Evolutionary conservation across 352 stramenopile species (phyloP).

Genomic region (Elongisporangium anandrum): DNA sequence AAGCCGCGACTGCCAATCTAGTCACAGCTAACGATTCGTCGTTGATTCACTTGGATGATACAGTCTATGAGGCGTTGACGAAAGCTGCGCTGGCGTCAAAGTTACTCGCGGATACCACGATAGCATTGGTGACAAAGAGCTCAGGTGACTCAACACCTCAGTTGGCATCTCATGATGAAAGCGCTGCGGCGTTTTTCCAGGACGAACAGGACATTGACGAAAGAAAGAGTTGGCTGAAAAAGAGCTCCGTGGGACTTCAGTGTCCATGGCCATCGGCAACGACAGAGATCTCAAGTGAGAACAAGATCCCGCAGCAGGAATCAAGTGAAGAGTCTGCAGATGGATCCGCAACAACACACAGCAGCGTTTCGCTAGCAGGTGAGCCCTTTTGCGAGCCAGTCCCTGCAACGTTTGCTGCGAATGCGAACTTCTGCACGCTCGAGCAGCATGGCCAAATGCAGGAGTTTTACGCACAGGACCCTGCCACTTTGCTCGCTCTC

Average conservation of each 20-base stretch:
- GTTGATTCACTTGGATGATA: slow-evolving; percentile 13
- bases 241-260: neutral
- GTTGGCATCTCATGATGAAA: neutral
- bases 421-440: neutral
- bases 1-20: slow-evolving; percentile 2
- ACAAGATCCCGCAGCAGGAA: neutral
- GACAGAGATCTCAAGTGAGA: neutral
- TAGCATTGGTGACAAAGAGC: neutral
- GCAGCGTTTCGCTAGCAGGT: neutral
- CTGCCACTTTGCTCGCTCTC: neutral
- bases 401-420: neutral
- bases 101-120: slow-evolving; percentile 7
- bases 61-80: slow-evolving; percentile 16
- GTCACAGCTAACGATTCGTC: slow-evolving; percentile 1
- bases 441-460: neutral
- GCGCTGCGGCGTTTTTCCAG: neutral
- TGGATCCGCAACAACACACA: neutral
- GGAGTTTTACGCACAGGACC: neutral
- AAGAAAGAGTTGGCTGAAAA: neutral
- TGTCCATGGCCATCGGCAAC: neutral
- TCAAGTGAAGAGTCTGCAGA: neutral
- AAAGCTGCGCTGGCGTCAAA: slow-evolving; percentile 34
- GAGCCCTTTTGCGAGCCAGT: neutral
- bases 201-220: neutral
- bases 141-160: neutral